Conservation (phyloP, 129 eudicot genomes). For the Logfia minima region DNA sequence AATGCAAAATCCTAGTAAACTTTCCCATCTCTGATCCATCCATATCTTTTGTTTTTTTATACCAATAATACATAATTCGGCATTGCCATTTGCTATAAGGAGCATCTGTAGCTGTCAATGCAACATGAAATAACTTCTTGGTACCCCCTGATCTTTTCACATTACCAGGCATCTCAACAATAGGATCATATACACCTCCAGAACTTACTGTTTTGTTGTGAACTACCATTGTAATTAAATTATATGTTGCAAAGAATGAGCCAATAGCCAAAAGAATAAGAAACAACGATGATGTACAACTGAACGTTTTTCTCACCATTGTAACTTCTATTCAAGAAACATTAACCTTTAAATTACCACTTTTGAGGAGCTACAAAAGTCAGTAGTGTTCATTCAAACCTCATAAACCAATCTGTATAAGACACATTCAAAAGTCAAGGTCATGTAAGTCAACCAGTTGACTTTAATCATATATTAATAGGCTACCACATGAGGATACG, state of each 20-base stretch:
- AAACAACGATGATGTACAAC: constrained; percentile 40
- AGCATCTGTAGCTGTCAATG: constrained; percentile 75
- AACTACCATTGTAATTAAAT: constrained; percentile 41
- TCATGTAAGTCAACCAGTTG: constrained; percentile 33
- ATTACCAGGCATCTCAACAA: constrained; percentile 55
- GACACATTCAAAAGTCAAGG: constrained; percentile 30
- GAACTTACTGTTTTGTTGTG: constrained; percentile 37
- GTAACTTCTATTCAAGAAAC: constrained; percentile 29
- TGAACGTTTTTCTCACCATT: constrained; percentile 49
- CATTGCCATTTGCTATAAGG: constrained; percentile 85
- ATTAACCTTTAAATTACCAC: constrained; percentile 16
- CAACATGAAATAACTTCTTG: constrained; percentile 58
- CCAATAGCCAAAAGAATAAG: constrained; percentile 56
- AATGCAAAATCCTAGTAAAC: constrained; percentile 65
- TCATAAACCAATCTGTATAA: constrained; percentile 27
- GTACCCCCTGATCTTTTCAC: constrained; percentile 35
- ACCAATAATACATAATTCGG: constrained; percentile 77
- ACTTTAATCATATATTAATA: constrained; percentile 21
- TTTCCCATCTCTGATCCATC: constrained; percentile 74
- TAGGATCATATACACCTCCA: constrained; percentile 44
- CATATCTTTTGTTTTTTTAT: constrained; percentile 51
- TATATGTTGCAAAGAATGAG: constrained; percentile 59
- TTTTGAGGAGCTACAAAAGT: constrained; percentile 16
- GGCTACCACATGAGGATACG: constrained; percentile 4
- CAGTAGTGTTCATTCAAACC: background rate